These are phyloP conservation scores for Leccinum ponderosum DNA, from an alignment of 1,284 basidiomycete species.

Conservation along the genomic window DNA sequence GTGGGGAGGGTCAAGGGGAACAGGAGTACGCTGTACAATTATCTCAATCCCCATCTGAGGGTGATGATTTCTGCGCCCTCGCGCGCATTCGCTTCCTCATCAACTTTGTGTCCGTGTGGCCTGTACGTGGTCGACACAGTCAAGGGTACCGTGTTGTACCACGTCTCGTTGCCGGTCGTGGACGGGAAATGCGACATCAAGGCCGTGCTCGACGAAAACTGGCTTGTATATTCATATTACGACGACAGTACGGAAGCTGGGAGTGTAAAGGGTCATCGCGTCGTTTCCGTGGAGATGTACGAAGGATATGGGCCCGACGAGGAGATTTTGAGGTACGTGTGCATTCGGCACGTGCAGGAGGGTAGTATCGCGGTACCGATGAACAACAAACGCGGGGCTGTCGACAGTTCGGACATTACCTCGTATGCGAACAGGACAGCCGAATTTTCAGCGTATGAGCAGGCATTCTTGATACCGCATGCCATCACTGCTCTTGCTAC, in stretches of 20 bases:
- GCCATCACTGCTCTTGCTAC: constrained; percentile 69
- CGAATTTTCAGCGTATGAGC: constrained; percentile 58
- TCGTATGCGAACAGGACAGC: constrained; percentile 59
- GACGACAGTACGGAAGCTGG: constrained; percentile 55
- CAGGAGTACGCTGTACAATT: constrained; percentile 91
- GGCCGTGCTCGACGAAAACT: constrained; percentile 83
- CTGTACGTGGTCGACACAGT: constrained; percentile 78
- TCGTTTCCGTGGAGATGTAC: constrained; percentile 87
- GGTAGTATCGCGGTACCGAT: background rate
- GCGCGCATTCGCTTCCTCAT: background rate
- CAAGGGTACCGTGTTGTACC: constrained; percentile 78
- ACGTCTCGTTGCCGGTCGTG: constrained; percentile 50
- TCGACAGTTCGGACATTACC: constrained; percentile 67
- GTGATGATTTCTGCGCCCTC: constrained; percentile 58
- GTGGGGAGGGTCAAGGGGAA: constrained; percentile 86
- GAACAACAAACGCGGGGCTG: background rate
- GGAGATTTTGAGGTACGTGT: constrained; percentile 65
- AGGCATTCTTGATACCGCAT: constrained; percentile 72
- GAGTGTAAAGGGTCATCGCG: constrained; percentile 62
- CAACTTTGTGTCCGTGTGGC: constrained; percentile 43
- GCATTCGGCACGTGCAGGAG: background rate
- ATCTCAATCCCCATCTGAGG: constrained; percentile 83
- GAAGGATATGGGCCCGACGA: constrained; percentile 68
- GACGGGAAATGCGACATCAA: constrained; percentile 62
- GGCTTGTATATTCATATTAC: constrained; percentile 88